These are phyloP conservation scores for Sporothrix brunneoviolacea DNA, from an alignment of 2,329 filamentous ascomycete species.

Conservation along the genomic window DNA sequence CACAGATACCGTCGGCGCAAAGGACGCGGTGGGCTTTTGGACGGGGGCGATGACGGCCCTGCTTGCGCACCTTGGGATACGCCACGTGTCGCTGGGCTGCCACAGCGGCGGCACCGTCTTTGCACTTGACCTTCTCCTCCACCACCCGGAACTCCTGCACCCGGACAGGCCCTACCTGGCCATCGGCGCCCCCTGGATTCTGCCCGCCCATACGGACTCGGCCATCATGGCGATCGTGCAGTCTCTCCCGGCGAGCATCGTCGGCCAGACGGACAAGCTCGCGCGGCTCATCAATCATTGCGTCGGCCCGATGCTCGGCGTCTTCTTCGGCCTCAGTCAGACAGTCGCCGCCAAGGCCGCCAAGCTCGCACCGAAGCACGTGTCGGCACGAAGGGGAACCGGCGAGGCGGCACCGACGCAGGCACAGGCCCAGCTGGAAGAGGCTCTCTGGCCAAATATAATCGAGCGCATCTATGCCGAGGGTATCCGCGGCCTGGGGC, in stretches of 20 bases:
- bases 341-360: background rate
- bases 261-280: constrained; percentile 20
- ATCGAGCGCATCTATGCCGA: constrained; percentile 22
- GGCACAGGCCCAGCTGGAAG: constrained; percentile 17
- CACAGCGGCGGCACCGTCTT: constrained; percentile 28
- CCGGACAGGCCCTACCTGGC: constrained; percentile 23
- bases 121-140: constrained; percentile 26
- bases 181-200: constrained; percentile 27
- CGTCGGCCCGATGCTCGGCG: constrained; percentile 18
- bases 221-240: constrained; percentile 19
- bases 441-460: constrained; percentile 16
- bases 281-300: constrained; percentile 19
- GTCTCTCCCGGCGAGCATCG: constrained; percentile 19
- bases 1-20: constrained; percentile 23
- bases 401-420: background rate
- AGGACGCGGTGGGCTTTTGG: constrained; percentile 18
- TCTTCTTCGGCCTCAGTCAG: constrained; percentile 6
- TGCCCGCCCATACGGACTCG: constrained; percentile 22
- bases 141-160: constrained; percentile 24
- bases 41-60: constrained; percentile 24
- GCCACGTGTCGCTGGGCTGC: constrained; percentile 23
- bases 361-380: background rate
- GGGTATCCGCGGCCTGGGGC: constrained; percentile 22
- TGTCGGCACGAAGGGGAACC: background rate
- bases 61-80: constrained; percentile 27